These are phyloP conservation scores for Moricandia moricandioides DNA, from an alignment of 345 rosid genomes.

Conservation along the genomic window DNA sequence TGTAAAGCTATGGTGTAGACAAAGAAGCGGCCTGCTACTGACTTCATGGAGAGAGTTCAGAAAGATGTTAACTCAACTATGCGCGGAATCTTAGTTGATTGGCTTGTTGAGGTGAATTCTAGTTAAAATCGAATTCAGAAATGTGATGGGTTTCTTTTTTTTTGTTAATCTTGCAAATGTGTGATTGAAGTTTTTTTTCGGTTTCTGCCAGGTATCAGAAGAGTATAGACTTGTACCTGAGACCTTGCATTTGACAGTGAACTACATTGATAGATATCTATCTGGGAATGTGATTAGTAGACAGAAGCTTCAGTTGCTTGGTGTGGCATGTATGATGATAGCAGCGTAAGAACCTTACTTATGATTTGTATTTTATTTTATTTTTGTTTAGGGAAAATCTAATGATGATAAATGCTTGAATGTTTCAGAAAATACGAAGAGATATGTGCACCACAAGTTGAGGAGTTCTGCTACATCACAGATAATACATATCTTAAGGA, in stretches of 20 bases:
- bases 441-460: conserved; percentile 97
- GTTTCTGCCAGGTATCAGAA: conserved; percentile 67
- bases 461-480: conserved; percentile 91
- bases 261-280: conserved; percentile 88
- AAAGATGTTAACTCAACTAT: conserved; percentile 80
- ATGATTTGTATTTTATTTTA: neutral
- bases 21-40: conserved; percentile 72
- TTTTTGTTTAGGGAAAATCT: neutral
- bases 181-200: neutral
- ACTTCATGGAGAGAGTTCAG: conserved; percentile 79
- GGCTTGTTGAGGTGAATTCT: conserved; percentile 87
- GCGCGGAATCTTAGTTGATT: conserved; percentile 85
- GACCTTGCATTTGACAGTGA: conserved; percentile 77
- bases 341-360: conserved; percentile 86
- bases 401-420: neutral
- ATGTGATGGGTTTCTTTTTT: neutral
- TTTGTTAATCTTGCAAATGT: neutral
- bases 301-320: conserved; percentile 83
- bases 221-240: conserved; percentile 96
- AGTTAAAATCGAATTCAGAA: neutral
- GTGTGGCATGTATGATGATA: conserved; percentile 95
- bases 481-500: conserved; percentile 91
- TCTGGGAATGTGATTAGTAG: conserved; percentile 87
- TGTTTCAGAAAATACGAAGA: conserved; percentile 82
- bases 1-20: conserved; percentile 33